A percentile compares a stretch with the other conserved stretches of the same genome.
phyloP scores from a whole-genome alignment of 139 green algal genomes.

The Tetraselmis striata region DNA sequence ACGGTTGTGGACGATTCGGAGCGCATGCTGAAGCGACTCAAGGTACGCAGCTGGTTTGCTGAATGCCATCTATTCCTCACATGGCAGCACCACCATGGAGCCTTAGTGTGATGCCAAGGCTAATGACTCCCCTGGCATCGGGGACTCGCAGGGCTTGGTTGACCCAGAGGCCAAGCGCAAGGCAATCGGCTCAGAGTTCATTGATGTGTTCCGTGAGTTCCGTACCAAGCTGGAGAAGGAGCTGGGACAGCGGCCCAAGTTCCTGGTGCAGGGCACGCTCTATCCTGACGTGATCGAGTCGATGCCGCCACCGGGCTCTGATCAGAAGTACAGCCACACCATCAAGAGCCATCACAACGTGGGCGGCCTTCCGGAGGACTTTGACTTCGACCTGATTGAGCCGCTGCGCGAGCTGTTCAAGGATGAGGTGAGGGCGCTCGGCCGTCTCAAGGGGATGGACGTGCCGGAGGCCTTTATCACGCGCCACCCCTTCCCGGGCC shows the following conservation, averaged over 20 bases:
- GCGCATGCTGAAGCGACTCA: slow-evolving; percentile 43
- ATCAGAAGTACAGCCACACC: slow-evolving; percentile 96
- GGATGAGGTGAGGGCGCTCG: slow-evolving; percentile 63
- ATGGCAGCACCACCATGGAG: too few species aligned
- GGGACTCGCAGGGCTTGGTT: slow-evolving; percentile 71
- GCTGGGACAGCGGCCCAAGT: slow-evolving; percentile 66
- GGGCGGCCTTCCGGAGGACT: slow-evolving; percentile 92
- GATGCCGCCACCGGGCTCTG: slow-evolving; percentile 87
- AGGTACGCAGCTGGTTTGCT: slow-evolving; percentile 16
- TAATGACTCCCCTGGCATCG: too few species aligned
- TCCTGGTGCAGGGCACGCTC: slow-evolving; percentile 89
- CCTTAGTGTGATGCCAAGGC: too few species aligned
- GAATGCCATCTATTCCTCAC: too few species aligned
- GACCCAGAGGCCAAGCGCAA: slow-evolving; percentile 97
- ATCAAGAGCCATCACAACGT: slow-evolving; percentile 99
- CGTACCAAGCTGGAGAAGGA: slow-evolving; percentile 59
- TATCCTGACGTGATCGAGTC: slow-evolving; percentile 99
- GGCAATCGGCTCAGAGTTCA: slow-evolving; percentile 93
- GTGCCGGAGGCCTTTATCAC: slow-evolving; percentile 78
- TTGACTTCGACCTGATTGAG: slow-evolving; percentile 95
- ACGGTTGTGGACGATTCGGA: slow-evolving; percentile 82
- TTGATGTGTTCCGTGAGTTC: slow-evolving; percentile 67
- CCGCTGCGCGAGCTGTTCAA: slow-evolving; percentile 57
- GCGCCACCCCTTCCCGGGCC: slow-evolving; percentile 90
- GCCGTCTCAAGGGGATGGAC: slow-evolving; percentile 26